phyloP scores from a whole-genome alignment of 2,329 filamentous ascomycete species.

The Fusarium redolens region DNA sequence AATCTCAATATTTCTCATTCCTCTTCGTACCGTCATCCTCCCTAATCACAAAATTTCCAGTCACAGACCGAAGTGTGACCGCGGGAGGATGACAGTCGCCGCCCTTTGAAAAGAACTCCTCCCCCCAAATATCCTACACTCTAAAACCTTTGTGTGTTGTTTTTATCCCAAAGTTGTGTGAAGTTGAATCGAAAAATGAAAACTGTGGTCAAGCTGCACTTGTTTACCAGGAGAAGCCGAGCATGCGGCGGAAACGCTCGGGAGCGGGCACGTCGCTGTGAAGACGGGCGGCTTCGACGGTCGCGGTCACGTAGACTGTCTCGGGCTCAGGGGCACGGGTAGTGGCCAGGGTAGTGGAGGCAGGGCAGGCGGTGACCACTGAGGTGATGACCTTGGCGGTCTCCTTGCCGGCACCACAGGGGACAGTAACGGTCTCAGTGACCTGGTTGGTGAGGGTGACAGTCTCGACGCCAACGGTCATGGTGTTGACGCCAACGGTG shows the following conservation, averaged over 20 bases:
- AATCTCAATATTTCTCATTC: conserved; percentile 28
- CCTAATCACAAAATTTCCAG: not conserved
- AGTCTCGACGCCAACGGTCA: conserved; percentile 24
- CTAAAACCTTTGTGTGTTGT: not conserved
- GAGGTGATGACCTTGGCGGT: conserved; percentile 33
- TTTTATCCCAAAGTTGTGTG: conserved; percentile 3
- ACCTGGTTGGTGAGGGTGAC: conserved; percentile 36
- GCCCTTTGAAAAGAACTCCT: conserved; percentile 11
- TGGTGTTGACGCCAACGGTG: conserved; percentile 20
- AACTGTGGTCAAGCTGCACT: not conserved
- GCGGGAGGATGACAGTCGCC: not conserved
- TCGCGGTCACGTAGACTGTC: conserved; percentile 44
- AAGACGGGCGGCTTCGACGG: conserved; percentile 24
- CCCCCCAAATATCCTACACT: not conserved
- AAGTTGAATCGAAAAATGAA: conserved; percentile 15
- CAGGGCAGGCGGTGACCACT: conserved; percentile 30
- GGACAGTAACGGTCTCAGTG: conserved; percentile 25
- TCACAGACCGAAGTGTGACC: conserved; percentile 23
- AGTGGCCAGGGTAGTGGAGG: conserved; percentile 40
- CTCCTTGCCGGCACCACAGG: conserved; percentile 10
- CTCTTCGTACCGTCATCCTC: not conserved
- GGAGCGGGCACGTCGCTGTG: conserved; percentile 19
- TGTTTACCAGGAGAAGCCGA: conserved; percentile 30
- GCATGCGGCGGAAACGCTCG: conserved; percentile 36
- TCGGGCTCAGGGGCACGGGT: conserved; percentile 33